Percentiles rank a stretch among this genome's conserved stretches.
phyloP scores from a whole-genome alignment of 495 filamentous ascomycete species.

The Elaphomyces granulatus region DNA sequence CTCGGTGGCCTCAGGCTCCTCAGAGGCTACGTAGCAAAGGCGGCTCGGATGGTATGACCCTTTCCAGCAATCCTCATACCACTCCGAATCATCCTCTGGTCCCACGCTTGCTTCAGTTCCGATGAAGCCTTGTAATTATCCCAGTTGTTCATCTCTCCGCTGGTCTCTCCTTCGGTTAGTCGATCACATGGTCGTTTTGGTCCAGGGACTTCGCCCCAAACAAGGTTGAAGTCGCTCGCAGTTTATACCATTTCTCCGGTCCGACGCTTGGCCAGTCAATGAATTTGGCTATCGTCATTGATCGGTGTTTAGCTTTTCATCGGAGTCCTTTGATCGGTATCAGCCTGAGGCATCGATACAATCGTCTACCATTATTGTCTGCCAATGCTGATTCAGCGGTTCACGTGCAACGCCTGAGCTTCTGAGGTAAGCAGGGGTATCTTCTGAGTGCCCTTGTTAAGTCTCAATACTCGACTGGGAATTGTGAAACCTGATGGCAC shows the following conservation, averaged over 20 bases:
- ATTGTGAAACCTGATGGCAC: constrained; percentile 6
- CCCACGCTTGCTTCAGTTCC: neutral
- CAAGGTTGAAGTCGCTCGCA: neutral
- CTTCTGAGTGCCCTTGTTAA: constrained; percentile 10
- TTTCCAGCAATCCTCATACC: neutral
- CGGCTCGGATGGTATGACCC: neutral
- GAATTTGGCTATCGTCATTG: neutral
- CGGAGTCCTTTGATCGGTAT: too few species aligned
- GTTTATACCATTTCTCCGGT: neutral
- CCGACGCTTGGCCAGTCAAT: neutral
- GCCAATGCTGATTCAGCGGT: too few species aligned
- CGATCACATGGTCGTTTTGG: neutral
- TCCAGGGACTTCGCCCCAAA: neutral
- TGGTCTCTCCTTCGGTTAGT: neutral
- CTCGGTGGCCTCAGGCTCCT: too few species aligned
- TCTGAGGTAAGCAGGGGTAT: constrained; percentile 11
- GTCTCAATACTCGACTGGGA: neutral
- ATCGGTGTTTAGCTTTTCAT: neutral
- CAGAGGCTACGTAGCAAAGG: neutral
- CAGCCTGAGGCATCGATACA: too few species aligned
- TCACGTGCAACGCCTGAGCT: too few species aligned
- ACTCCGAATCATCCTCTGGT: neutral
- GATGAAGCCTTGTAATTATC: neutral
- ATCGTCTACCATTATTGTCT: too few species aligned
- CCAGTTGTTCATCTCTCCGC: neutral